Base-by-base conservation (phyloP, 345 rosid species). In the Moringa oleifera region DNA sequence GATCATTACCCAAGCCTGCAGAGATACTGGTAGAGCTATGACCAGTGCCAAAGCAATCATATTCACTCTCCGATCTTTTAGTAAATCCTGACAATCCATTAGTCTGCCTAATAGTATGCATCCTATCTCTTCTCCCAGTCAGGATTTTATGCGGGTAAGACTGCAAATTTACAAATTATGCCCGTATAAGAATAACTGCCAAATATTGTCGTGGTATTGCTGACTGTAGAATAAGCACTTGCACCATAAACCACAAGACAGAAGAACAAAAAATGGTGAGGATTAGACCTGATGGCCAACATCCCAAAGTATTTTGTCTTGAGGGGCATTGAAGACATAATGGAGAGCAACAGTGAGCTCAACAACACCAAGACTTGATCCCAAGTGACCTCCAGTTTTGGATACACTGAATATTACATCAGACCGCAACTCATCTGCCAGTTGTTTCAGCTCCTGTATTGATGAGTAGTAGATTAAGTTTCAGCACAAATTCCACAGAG, bases 311-410 rank as follows among this genome's bases (percentile, higher is more conserved):
- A 94, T 83, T 83, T 66, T 88, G 63, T 94, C 99, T 60, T 85
- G 84, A 65, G 99, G 99, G 62, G 90, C 64, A 67, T 86, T 88
- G 60, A 94, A 94, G 70, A 94, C 92, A 78, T 81, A 88, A 73
- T 94, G 99, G 80, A 94, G 96, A 69, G 96, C 95, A 63, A 94
- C 97, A 21, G 97, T 94, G 36, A 94, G 95, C 83, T 94, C 99
- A 60, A 94, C 95, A 54, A 94, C 97, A 69, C 99, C 99, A 70
- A 94, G 97, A 73, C 96, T 90, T 1, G 99, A 90, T 22, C 99
- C 99, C 21, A 90, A 71, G 67, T 90, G 99, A 57, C 99, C 99
- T 65, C 99, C 97, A 9, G 97, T 94, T 74, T 83, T 88, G 0
- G 99, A 94, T 41, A 94, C 97, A 55, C 82, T 86, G 64, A 90